Conservation (phyloP, 2,329 filamentous ascomycete genomes). For the Fusarium compactum region DNA sequence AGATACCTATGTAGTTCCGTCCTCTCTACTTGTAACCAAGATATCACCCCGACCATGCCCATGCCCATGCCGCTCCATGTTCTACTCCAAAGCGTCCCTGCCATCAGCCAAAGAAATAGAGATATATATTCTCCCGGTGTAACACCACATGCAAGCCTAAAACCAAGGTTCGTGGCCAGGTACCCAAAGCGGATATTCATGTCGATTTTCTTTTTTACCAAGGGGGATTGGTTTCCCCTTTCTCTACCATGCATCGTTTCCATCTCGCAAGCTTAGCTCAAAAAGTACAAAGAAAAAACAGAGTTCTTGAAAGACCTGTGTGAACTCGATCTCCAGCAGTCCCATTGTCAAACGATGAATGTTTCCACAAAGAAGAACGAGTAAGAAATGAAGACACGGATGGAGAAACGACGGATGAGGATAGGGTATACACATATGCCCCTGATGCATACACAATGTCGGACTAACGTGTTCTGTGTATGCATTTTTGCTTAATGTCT, state of each 20-base stretch:
- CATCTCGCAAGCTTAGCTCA: slow-evolving; percentile 34
- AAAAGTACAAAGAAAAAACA: slow-evolving; percentile 42
- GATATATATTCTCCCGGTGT: slow-evolving; percentile 39
- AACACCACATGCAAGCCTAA: slow-evolving; percentile 42
- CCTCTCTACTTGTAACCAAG: slow-evolving; percentile 24
- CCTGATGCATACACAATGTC: slow-evolving; percentile 32
- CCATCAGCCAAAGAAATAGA: slow-evolving; percentile 10
- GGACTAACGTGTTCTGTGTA: slow-evolving; percentile 25
- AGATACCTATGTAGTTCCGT: slow-evolving; percentile 11
- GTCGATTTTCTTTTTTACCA: background rate
- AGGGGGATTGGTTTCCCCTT: slow-evolving; percentile 2
- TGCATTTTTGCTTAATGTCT: slow-evolving; percentile 26
- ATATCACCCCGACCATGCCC: slow-evolving; percentile 9
- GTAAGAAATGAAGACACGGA: slow-evolving; percentile 27
- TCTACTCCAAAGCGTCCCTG: slow-evolving; percentile 21
- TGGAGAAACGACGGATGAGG: slow-evolving; percentile 11
- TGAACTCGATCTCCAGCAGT: slow-evolving; percentile 20
- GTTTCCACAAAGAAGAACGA: slow-evolving; percentile 27
- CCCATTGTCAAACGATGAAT: slow-evolving; percentile 17
- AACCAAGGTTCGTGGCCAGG: slow-evolving; percentile 39
- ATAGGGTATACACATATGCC: slow-evolving; percentile 19
- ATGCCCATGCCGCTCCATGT: slow-evolving; percentile 8
- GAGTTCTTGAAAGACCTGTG: slow-evolving; percentile 12
- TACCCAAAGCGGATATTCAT: slow-evolving; percentile 27
- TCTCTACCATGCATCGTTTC: slow-evolving; percentile 12